phyloP scores from a whole-genome alignment of 768 basidiomycete species.

The Collybia nuda region DNA sequence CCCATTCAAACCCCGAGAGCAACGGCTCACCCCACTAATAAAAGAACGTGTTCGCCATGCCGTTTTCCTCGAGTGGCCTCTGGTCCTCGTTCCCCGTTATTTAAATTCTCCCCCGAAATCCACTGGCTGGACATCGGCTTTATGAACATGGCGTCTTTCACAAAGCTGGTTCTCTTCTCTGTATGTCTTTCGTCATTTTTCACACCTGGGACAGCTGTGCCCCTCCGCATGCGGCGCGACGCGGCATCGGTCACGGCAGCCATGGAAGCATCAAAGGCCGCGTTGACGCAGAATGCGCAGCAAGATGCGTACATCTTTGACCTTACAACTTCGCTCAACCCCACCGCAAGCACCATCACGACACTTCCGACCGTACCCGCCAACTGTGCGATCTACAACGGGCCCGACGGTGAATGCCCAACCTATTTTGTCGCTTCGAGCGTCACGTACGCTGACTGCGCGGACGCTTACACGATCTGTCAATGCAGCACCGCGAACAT shows the following conservation, averaged over 20 bases:
- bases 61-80: too few species aligned
- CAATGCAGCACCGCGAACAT: conserved; percentile 26
- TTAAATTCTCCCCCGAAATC: conserved; percentile 1
- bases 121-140: conserved; percentile 15
- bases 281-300: conserved; percentile 15
- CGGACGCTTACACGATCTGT: conserved; percentile 22
- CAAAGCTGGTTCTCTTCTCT: conserved; percentile 16
- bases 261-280: not conserved
- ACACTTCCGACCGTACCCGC: conserved; percentile 13
- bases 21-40: too few species aligned
- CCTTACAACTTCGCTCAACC: conserved; percentile 11
- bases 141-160: conserved; percentile 13
- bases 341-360: conserved; percentile 9
- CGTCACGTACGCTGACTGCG: conserved; percentile 27
- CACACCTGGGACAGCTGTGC: conserved; percentile 4
- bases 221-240: conserved; percentile 10
- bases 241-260: not conserved
- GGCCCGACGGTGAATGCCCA: conserved; percentile 15
- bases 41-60: too few species aligned
- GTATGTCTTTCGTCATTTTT: not conserved
- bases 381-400: conserved; percentile 12
- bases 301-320: conserved; percentile 17
- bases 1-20: too few species aligned
- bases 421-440: conserved; percentile 20
- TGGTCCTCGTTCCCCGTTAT: too few species aligned